Conservation (phyloP, 495 filamentous ascomycete genomes). For the Schizothecium vesticola region DNA sequence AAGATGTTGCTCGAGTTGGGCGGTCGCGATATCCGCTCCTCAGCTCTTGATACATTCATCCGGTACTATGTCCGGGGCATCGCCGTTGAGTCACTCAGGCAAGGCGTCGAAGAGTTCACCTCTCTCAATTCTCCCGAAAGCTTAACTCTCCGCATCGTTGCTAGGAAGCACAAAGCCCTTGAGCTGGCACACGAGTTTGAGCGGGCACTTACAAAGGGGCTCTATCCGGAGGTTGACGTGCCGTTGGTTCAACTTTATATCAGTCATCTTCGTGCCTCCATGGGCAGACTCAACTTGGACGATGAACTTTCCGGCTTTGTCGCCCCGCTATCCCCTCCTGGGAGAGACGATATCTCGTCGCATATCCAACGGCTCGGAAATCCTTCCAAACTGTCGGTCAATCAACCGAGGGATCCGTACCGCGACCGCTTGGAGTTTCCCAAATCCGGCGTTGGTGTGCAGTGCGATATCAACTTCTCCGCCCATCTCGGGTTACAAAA, state of each 20-base stretch:
- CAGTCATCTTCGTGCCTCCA: constrained; percentile 22
- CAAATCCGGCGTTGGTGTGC: constrained; percentile 61
- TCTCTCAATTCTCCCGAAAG: neutral
- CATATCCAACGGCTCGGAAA: constrained; percentile 35
- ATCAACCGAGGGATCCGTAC: constrained; percentile 45
- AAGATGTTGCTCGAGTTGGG: constrained; percentile 34
- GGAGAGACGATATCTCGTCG: constrained; percentile 20
- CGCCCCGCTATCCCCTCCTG: constrained; percentile 21
- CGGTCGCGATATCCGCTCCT: constrained; percentile 11
- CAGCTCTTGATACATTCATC: constrained; percentile 19
- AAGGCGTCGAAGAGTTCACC: constrained; percentile 34
- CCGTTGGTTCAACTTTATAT: constrained; percentile 38
- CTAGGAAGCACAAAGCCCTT: constrained; percentile 39
- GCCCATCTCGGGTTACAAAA: constrained; percentile 75
- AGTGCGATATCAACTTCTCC: constrained; percentile 82
- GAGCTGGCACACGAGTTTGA: constrained; percentile 47
- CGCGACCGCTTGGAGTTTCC: constrained; percentile 63
- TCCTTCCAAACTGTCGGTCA: constrained; percentile 39
- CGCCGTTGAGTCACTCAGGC: constrained; percentile 27
- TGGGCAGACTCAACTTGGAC: neutral
- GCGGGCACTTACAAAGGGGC: constrained; percentile 36
- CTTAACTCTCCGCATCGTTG: constrained; percentile 27
- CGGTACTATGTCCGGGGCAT: constrained; percentile 45
- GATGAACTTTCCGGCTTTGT: constrained; percentile 16
- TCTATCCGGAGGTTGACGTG: constrained; percentile 30